Evolutionary conservation across 139 green algal genomes (phyloP), one percentile per base, ranked within the genome.

Genomic region (Chlorella sp.): DNA sequence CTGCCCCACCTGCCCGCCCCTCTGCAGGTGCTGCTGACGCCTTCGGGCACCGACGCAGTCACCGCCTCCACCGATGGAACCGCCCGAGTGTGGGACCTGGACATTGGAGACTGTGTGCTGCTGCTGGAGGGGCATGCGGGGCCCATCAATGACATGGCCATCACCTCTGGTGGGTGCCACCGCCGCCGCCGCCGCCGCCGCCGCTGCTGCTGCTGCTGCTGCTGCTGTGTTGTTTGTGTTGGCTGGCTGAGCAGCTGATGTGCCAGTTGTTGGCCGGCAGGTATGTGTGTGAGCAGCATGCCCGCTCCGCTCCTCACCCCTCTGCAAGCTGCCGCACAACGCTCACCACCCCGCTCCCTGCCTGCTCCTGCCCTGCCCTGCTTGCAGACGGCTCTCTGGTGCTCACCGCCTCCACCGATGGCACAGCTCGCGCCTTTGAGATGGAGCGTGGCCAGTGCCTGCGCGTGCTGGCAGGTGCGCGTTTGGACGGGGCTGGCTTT

Each of bases 71-170:
- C 89, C 0, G 95, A 98, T 74, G 86, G 87, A 56, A 96, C 89
- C 0, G 92, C 89, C 1, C 88, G 94, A 28, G 92, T 98, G 39
- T 98, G 94, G 94, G 95, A 98, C 88, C 86, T 97, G 71, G 85
- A 91, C 73, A 94, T 97, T 44, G 95, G 95, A 3, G 94, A 97
- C 78, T 97, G 94, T 63, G 90, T 95, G 62, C 91, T 96, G 88
- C 81, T 94, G 74, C 75, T 97, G 87, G 85, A 89, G 63, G 87
- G 88, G 57, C 83, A 92, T 71, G 74, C 62, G 0, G 86, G 69
- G 13, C 55, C 81, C 21, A 64, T 94, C n/a, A 89, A 68, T 13
- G 74, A 85, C 74, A 56, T 93, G 83, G 75, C 73, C 32, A 76
- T 91, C 41, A 82, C 86, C 25, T 73, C 74, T 9, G 74, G 74